Evolutionary conservation across 768 basidiomycete genomes (phyloP), one percentile per base, ranked within the genome.

Genomic region (Tricholoma terreum): DNA sequence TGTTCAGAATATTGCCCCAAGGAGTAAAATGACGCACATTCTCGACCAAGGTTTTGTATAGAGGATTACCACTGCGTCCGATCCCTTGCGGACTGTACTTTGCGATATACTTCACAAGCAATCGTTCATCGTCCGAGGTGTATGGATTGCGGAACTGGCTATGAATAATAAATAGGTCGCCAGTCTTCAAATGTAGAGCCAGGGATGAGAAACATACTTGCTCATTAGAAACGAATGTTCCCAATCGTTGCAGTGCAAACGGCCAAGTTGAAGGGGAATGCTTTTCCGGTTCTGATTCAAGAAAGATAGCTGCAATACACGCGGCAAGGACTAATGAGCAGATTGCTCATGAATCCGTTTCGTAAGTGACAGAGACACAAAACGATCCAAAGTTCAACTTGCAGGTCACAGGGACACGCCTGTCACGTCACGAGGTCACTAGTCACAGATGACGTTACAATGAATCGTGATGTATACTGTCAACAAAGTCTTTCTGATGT

Each of bases 21-120:
- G 17, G n/a, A 22, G 22, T n/a, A 12, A 30, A n/a, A 54, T 10
- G 21, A 65, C 77, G 46, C 54, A 86, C 86, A 61, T 86, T 75
- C 17, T 74, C 73, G 3, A 68, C 72, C 21, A 87, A 69, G 0
- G 4, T 50, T 54, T 75, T 46, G 60, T 78, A 87, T 7, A 86
- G 22, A 1, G 46, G 66, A 49, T 74, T 77, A 8, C 86, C 85
- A 7, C 61, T 62, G 45, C 86, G 80, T 4, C 80, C 79, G 19
- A 59, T 54, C 6, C 48, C 51, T 9, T 62, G 57, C 0, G 81
- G 81, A 24, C 77, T 77, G 56, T 81, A 70, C 42, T n/a, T 71
- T 1, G 84, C 84, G 52, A 87, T 67, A 56, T 77, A 84, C 63
- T 77, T 74, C 15, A 71, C 52, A 4, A 84, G 73, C 4, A 72